Evolutionary conservation across 23 red algal species (phyloP).

Genomic region (Agarophyton chilense): DNA sequence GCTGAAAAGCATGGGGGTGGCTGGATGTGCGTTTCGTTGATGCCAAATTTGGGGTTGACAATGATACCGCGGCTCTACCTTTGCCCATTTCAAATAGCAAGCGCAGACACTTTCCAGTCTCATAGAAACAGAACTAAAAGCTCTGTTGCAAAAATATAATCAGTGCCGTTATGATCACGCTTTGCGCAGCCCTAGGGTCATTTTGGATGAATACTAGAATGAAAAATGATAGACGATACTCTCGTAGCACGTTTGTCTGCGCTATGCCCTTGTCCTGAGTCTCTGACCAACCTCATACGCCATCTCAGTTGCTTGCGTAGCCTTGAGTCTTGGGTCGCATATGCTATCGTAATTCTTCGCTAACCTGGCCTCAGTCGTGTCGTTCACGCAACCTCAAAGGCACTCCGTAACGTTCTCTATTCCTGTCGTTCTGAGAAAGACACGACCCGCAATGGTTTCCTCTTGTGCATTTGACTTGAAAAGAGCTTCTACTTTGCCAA

Average conservation of each 20-base stretch:
- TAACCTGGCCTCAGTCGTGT: slow-evolving; percentile 46
- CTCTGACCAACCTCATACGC: slow-evolving; percentile 31
- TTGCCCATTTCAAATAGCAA: slow-evolving; percentile 52
- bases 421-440: slow-evolving; percentile 92
- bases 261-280: neutral
- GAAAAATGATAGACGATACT: neutral
- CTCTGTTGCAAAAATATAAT: neutral
- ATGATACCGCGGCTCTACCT: slow-evolving; percentile 75
- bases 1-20: slow-evolving; percentile 70
- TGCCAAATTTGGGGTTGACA: slow-evolving; percentile 70
- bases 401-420: slow-evolving; percentile 89
- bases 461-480: slow-evolving; percentile 75
- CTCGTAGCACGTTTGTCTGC: neutral
- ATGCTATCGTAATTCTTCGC: slow-evolving; percentile 68
- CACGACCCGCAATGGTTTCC: slow-evolving; percentile 78
- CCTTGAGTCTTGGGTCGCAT: slow-evolving; percentile 96
- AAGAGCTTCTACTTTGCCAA: slow-evolving; percentile 81
- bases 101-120: too few relatives aligned
- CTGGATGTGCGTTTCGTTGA: slow-evolving; percentile 86
- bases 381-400: slow-evolving; percentile 68
- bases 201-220: neutral
- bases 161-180: neutral
- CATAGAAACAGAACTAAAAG: neutral
- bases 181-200: too few relatives aligned
- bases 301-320: slow-evolving; percentile 24